Evolutionary conservation across 2,329 filamentous ascomycete species (phyloP).

Genomic region (Aspergillus clavatus): DNA sequence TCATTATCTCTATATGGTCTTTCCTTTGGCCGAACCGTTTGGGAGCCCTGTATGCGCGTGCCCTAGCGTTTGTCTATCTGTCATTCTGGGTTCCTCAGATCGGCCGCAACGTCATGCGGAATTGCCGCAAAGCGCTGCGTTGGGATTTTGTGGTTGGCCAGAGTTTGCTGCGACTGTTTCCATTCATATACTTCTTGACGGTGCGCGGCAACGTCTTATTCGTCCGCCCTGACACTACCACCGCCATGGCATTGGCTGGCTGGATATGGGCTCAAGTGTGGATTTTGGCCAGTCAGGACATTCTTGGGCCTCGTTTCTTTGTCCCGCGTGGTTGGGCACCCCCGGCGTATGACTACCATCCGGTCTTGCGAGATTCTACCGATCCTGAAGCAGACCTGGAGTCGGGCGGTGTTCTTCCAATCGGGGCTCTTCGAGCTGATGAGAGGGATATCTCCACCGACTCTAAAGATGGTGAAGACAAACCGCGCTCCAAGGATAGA

Average conservation of each 20-base stretch:
- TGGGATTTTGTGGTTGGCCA: slow-evolving; percentile 90
- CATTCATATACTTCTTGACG: slow-evolving; percentile 81
- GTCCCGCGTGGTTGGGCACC: slow-evolving; percentile 64
- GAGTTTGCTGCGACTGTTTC: slow-evolving; percentile 69
- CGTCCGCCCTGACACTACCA: slow-evolving; percentile 61
- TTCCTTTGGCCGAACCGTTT: slow-evolving; percentile 52
- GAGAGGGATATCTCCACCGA: slow-evolving; percentile 36
- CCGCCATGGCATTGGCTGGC: slow-evolving; percentile 60
- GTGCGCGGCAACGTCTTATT: slow-evolving; percentile 76
- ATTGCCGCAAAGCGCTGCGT: slow-evolving; percentile 82
- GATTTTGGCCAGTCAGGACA: slow-evolving; percentile 71
- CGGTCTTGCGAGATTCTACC: slow-evolving; percentile 59
- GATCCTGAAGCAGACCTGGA: slow-evolving; percentile 67
- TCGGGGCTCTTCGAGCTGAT: slow-evolving; percentile 60
- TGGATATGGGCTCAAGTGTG: slow-evolving; percentile 90
- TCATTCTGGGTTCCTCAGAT: slow-evolving; percentile 94
- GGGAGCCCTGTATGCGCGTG: slow-evolving; percentile 54
- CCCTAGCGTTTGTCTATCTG: slow-evolving; percentile 68
- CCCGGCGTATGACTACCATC: slow-evolving; percentile 84
- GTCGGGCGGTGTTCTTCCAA: slow-evolving; percentile 68
- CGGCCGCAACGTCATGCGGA: slow-evolving; percentile 80
- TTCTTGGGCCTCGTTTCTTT: slow-evolving; percentile 84
- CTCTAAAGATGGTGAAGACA: slow-evolving; percentile 41
- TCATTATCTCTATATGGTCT: slow-evolving; percentile 58
- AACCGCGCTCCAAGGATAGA: slow-evolving; percentile 39